Base-by-base conservation (phyloP, 352 stramenopile genomes). In the Saprolegnia parasitica region DNA sequence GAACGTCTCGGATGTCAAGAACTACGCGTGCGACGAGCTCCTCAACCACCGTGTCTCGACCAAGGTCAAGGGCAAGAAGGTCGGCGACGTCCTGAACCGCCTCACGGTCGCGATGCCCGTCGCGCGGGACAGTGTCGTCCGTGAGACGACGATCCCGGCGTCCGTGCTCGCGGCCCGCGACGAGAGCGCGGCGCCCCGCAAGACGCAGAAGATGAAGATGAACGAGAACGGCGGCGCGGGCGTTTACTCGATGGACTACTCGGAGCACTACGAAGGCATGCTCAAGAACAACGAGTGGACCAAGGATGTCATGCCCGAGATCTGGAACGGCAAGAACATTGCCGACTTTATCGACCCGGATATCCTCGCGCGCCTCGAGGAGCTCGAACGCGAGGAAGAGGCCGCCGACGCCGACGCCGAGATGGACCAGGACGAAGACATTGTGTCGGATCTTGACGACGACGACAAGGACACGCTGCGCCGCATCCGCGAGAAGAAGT, bases 251-350 rank as follows among this genome's bases (percentile, higher is more conserved):
- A 96, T 92, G 68, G 91, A 99, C 87, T 98, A 98, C 77, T 84
- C 92, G 63, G 96, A 99, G 74, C 90, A 99, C 77, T 99, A 99
- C 83, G 88, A 93, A 74, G 89, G 88, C 55, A 90, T 93, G 84
- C 91, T 99, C 60, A 87, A 96, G 78, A 90, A 96, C 72, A 94
- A 98, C 56, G 92, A 98, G 55, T 99, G 96, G 95, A 91, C 89
- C 47, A 96, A 95, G 74, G 98, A 99, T 77, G 82, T 89, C 42
- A 98, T 99, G 65, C 98, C 98, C 5, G 94, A 99, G 80, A 99
- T 99, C 77, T 97, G 98, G 82, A 98, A 99, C 78, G 98, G 98
- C 71, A 99, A 99, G 82, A 99, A 99, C 80, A 96, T 99, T 84
- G 89, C 93, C 56, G 98, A 99, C 78, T 99, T 98, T 78, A 86